Evolutionary conservation across 306 rosid genomes (phyloP), one percentile per base, ranked within the genome.

Genomic region (Prunus mongolica): DNA sequence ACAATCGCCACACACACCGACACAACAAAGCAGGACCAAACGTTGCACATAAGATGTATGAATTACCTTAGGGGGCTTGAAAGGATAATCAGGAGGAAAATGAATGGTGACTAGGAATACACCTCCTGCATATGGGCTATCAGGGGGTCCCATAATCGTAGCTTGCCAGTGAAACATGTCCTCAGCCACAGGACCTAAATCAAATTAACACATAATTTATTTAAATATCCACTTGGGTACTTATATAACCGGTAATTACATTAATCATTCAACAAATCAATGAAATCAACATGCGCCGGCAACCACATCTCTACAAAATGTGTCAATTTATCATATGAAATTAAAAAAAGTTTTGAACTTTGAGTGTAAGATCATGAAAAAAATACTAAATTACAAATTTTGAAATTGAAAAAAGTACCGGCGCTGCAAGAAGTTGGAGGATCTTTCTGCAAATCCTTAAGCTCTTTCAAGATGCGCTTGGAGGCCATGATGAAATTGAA

Each of bases 341-440:
- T 3, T 52, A 30, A 49, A 10, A 16, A 25, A 9, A 15, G 6
- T 13, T 25, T 27, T 1, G 22, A 34, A 30, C n/a, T 28, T 3
- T 28, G 2, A 28, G 24, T 27, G 13, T 51, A 50, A 27, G 7
- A 70, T 28, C 62, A 70, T 19, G 30, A 12, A 49, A 32, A 70
- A 12, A 9, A 27, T 12, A 19, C 19, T 0, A 4, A 30, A 52
- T 3, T 11, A 52, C 0, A 52, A 27, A 27, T 25, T 70, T 69
- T 49, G 51, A 69, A 50, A 67, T 16, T 46, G 7, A 61, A 56
- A 69, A 50, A 51, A 28, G n/a, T 75, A 88, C 96, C 93, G 18
- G 96, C 93, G 79, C 93, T 90, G 87, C 93, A 90, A 18, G 96
- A 90, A 66, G 93, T 88, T 4, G 96, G 96, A n/a, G 96, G 96